A percentile compares a stretch with the other conserved stretches of the same genome.
Conservation (phyloP, 2,329 filamentous ascomycete species). For the Ceratocystis smalleyi region DNA sequence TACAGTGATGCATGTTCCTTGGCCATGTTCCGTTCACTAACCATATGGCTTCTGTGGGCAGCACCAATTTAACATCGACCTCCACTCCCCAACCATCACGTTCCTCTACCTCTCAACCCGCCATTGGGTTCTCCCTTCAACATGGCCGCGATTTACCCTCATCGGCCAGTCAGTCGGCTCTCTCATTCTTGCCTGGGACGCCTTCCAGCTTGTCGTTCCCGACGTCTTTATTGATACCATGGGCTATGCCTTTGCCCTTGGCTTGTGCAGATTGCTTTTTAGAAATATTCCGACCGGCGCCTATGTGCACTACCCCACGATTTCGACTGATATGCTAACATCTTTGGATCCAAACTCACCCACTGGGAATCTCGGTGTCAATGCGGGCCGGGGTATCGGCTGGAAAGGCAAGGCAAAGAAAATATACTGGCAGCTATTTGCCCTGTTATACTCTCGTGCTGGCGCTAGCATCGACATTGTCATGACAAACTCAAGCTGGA, state of each 20-base stretch:
- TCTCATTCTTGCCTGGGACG: conserved; percentile 74
- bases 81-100: conserved; percentile 66
- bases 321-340: conserved; percentile 91
- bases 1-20: neutral
- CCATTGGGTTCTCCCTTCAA: conserved; percentile 69
- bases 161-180: conserved; percentile 89
- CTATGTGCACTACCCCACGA: conserved; percentile 96
- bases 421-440: conserved; percentile 76
- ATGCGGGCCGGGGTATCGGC: conserved; percentile 68
- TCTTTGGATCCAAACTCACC: conserved; percentile 52
- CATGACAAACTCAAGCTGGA: conserved; percentile 97
- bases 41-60: conserved; percentile 23
- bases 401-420: conserved; percentile 56
- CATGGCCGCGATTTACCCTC: conserved; percentile 84
- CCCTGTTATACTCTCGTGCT: conserved; percentile 63
- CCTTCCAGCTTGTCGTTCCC: conserved; percentile 77
- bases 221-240: conserved; percentile 96
- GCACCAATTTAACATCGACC: conserved; percentile 81
- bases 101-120: conserved; percentile 87
- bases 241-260: conserved; percentile 87
- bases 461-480: conserved; percentile 78
- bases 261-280: conserved; percentile 70
- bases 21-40: conserved; percentile 15
- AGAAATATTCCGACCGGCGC: conserved; percentile 66
- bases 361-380: conserved; percentile 53